A percentile compares a stretch with the other conserved stretches of the same genome.
Conservation (phyloP, 2,329 filamentous ascomycete genomes). For the Diaporthe amygdali region DNA sequence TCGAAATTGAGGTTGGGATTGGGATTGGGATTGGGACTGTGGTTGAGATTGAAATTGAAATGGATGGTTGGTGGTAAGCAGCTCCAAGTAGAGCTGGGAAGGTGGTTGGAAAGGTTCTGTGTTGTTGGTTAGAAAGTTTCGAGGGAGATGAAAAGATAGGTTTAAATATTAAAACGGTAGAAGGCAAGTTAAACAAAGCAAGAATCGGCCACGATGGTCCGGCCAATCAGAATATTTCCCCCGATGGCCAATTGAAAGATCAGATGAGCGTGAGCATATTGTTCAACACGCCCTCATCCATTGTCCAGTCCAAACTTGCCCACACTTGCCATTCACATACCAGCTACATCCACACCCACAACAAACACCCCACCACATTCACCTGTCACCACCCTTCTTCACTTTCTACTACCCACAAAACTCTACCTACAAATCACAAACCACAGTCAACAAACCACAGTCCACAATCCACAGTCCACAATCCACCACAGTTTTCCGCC, state of each 20-base stretch:
- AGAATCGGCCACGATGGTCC: not conserved
- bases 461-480: not conserved
- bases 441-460: not conserved
- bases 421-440: not conserved
- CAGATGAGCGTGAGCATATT: not conserved
- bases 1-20: not conserved
- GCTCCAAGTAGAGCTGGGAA: not conserved
- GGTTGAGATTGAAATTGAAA: too few relatives aligned
- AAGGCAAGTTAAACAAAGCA: not conserved
- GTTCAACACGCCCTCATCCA: not conserved
- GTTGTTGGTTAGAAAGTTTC: too few relatives aligned
- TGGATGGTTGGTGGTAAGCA: too few relatives aligned
- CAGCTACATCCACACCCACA: not conserved
- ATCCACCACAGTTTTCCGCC: not conserved
- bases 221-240: not conserved
- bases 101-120: not conserved
- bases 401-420: not conserved
- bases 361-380: not conserved
- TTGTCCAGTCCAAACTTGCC: not conserved
- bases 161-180: not conserved
- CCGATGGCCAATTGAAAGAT: not conserved
- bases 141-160: not conserved
- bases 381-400: too few relatives aligned
- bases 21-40: not conserved
- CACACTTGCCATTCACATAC: not conserved